Percentiles rank a stretch among this genome's conserved stretches.
These are phyloP conservation scores for Tetrapisispora arboricola DNA, from an alignment of 805 yeast genomes.

Conservation along the genomic window DNA sequence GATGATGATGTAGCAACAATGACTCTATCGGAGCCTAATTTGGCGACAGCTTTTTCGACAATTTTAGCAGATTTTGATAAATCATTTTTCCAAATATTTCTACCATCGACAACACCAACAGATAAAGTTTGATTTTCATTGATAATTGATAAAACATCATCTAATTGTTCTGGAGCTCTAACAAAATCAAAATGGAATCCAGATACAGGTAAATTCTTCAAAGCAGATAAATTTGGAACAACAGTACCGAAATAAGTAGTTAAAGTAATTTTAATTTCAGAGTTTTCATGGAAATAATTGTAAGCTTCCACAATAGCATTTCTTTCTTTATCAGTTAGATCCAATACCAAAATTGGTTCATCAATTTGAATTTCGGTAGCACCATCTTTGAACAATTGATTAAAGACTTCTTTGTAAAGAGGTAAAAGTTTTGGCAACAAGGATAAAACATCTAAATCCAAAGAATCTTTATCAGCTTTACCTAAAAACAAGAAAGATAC, in stretches of 20 bases:
- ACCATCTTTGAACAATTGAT: conserved; percentile 87
- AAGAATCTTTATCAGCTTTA: conserved; percentile 96
- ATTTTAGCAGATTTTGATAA: conserved; percentile 74
- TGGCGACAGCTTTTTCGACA: conserved; percentile 72
- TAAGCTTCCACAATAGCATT: conserved; percentile 84
- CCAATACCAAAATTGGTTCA: conserved; percentile 94
- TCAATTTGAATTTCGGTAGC: conserved; percentile 92
- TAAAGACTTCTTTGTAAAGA: conserved; percentile 80
- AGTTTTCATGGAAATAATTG: conserved; percentile 57
- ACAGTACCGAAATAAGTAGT: conserved; percentile 98
- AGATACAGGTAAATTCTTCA: conserved; percentile 83
- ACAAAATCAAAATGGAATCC: conserved; percentile 96
- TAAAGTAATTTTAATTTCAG: conserved; percentile 59
- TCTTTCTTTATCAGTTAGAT: conserved; percentile 75
- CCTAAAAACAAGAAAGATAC: conserved; percentile 91
- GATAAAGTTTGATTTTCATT: conserved; percentile 69
- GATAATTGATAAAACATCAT: conserved; percentile 61
- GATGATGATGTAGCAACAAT: conserved; percentile 94
- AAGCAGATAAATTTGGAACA: conserved; percentile 86
- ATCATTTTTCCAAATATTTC: conserved; percentile 99
- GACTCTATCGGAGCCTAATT: conserved; percentile 79
- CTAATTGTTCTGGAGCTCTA: conserved; percentile 94
- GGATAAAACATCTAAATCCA: conserved; percentile 87
- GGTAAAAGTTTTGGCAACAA: conserved; percentile 85
- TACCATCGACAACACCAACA: conserved; percentile 96